Evolutionary conservation across 768 basidiomycete species (phyloP).

Genomic region (Phaeotremella skinneri): DNA sequence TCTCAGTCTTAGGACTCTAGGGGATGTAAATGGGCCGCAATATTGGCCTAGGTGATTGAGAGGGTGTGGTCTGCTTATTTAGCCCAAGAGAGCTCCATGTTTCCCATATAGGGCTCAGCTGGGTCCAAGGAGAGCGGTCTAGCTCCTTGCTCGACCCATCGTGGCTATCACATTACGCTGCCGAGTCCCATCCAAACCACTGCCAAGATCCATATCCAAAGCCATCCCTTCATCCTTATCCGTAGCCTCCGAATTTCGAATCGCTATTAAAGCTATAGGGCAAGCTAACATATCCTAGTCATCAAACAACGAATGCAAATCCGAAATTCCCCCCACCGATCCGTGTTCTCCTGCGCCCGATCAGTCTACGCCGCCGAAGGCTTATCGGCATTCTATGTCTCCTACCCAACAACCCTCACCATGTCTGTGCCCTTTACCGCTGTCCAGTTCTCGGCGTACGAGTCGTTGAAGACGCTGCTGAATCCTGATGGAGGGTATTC

Average conservation of each 20-base stretch:
- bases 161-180: too few relatives aligned
- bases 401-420: conserved; percentile 94
- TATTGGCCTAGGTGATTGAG: too few relatives aligned
- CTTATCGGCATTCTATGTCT: conserved; percentile 88
- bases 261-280: too few relatives aligned
- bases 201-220: too few relatives aligned
- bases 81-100: too few relatives aligned
- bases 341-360: conserved; percentile 78
- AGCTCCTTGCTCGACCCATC: conserved; percentile 14
- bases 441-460: conserved; percentile 95
- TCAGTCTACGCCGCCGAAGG: conserved; percentile 85
- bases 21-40: too few relatives aligned
- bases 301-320: conserved; percentile 99
- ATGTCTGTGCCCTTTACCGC: conserved; percentile 98
- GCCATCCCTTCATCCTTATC: too few relatives aligned
- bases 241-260: too few relatives aligned
- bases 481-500: conserved; percentile 87
- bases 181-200: too few relatives aligned
- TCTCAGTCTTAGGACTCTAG: background rate
- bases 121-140: background rate
- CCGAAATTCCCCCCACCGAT: conserved; percentile 85
- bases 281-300: conserved; percentile 57
- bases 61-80: too few relatives aligned
- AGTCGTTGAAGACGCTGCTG: conserved; percentile 78
- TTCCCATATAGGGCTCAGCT: background rate